These are phyloP conservation scores for Kappamyces sp. DNA, from an alignment of 192 early-diverging fungal species.

Conservation along the genomic window DNA sequence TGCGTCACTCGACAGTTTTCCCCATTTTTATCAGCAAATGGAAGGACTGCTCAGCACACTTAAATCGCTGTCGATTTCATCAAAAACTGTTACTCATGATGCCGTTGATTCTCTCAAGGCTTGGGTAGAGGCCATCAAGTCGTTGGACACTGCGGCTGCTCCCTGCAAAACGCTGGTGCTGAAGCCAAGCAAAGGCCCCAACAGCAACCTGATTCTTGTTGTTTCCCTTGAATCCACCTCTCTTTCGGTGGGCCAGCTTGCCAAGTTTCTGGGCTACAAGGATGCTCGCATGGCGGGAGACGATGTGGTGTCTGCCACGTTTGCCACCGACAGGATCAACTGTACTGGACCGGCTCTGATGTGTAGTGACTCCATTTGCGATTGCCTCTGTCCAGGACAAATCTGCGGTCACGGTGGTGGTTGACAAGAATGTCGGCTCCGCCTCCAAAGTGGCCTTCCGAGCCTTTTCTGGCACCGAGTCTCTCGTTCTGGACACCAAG, in stretches of 20 bases:
- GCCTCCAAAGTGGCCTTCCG: slow-evolving; percentile 48
- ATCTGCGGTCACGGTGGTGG: slow-evolving; percentile 59
- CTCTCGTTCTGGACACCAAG: slow-evolving; percentile 53
- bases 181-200: slow-evolving; percentile 66
- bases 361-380: slow-evolving; percentile 70
- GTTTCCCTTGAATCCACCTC: slow-evolving; percentile 52
- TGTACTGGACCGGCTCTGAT: slow-evolving; percentile 31
- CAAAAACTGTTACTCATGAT: slow-evolving; percentile 43
- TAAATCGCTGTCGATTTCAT: slow-evolving; percentile 7
- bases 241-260: slow-evolving; percentile 23
- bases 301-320: slow-evolving; percentile 51
- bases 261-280: slow-evolving; percentile 32
- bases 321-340: slow-evolving; percentile 51
- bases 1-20: too few species aligned
- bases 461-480: slow-evolving; percentile 45
- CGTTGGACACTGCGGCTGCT: slow-evolving; percentile 1
- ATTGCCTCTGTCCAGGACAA: slow-evolving; percentile 58
- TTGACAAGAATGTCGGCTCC: slow-evolving; percentile 60
- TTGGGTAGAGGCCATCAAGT: slow-evolving; percentile 42
- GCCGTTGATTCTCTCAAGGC: slow-evolving; percentile 50
- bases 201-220: slow-evolving; percentile 53
- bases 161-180: slow-evolving; percentile 70
- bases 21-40: not conserved
- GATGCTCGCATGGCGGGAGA: slow-evolving; percentile 70
- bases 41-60: slow-evolving; percentile 2